Percentiles rank a stretch among this genome's conserved stretches.
phyloP scores from a whole-genome alignment of 805 yeast species.

The Sungouiozyma intestinalis region DNA sequence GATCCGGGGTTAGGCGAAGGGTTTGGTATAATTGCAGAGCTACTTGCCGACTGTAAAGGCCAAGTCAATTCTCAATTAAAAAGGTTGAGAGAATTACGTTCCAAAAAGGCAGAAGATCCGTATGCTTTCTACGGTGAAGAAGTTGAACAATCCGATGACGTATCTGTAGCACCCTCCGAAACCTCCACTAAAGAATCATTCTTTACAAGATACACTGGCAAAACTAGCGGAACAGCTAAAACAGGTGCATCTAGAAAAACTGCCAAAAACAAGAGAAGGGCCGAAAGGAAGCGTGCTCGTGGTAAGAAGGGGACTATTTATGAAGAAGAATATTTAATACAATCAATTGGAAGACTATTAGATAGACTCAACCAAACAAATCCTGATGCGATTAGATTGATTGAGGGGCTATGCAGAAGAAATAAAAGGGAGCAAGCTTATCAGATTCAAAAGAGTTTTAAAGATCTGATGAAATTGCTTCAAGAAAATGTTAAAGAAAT shows the following conservation, averaged over 20 bases:
- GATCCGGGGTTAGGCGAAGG: constrained; percentile 78
- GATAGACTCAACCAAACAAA: constrained; percentile 70
- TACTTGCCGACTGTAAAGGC: constrained; percentile 84
- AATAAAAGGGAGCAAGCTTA: constrained; percentile 68
- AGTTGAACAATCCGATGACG: constrained; percentile 80
- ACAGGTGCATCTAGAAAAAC: constrained; percentile 94
- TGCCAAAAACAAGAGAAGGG: constrained; percentile 84
- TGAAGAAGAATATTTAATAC: constrained; percentile 89
- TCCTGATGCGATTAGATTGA: constrained; percentile 60
- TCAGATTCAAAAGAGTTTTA: constrained; percentile 61
- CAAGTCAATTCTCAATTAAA: constrained; percentile 76
- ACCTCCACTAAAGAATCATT: constrained; percentile 87
- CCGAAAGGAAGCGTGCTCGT: constrained; percentile 89
- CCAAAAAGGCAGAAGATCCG: constrained; percentile 77
- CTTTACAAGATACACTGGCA: constrained; percentile 93
- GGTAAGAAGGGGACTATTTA: constrained; percentile 97
- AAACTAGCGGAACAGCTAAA: constrained; percentile 89
- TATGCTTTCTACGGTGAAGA: constrained; percentile 70
- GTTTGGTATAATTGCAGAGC: constrained; percentile 76
- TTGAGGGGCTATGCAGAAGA: constrained; percentile 70
- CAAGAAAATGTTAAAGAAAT: constrained; percentile 62
- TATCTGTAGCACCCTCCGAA: constrained; percentile 90
- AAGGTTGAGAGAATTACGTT: constrained; percentile 75
- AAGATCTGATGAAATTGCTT: constrained; percentile 45
- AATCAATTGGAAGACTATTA: constrained; percentile 76